phyloP scores from a whole-genome alignment of 176 grass and related monocot genomes.

The Zoysia pacifica region DNA sequence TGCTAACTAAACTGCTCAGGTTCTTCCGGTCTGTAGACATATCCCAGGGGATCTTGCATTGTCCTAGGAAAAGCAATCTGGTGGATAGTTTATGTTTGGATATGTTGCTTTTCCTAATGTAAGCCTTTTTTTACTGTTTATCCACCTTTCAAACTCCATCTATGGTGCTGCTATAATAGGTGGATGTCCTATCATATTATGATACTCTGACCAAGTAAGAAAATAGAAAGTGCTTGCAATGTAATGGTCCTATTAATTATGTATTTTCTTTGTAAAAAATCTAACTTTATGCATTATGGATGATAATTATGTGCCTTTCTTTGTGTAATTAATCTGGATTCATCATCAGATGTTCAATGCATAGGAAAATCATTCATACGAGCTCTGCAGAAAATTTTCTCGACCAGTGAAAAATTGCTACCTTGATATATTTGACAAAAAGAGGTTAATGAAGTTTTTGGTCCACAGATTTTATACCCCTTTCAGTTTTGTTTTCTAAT shows the following conservation, averaged over 20 bases:
- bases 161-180: not conserved
- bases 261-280: not conserved
- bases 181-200: not conserved
- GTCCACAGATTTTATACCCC: not conserved
- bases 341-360: not conserved
- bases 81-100: not conserved
- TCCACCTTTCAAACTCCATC: not conserved
- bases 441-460: not conserved
- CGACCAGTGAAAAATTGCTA: constrained; percentile 17
- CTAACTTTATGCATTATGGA: not conserved
- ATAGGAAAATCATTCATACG: not conserved
- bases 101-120: not conserved
- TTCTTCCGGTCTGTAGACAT: not conserved
- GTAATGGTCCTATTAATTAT: not conserved
- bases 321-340: not conserved
- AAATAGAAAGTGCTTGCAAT: not conserved
- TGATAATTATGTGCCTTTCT: not conserved
- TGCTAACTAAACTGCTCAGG: not conserved
- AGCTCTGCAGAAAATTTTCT: not conserved
- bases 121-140: not conserved
- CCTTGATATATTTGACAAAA: not conserved
- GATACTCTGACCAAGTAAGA: not conserved
- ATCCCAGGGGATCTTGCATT: not conserved
- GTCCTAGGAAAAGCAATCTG: not conserved
- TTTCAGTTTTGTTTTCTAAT: constrained; percentile 2